Conservation (phyloP, 805 yeast genomes). For the Candida montana region DNA sequence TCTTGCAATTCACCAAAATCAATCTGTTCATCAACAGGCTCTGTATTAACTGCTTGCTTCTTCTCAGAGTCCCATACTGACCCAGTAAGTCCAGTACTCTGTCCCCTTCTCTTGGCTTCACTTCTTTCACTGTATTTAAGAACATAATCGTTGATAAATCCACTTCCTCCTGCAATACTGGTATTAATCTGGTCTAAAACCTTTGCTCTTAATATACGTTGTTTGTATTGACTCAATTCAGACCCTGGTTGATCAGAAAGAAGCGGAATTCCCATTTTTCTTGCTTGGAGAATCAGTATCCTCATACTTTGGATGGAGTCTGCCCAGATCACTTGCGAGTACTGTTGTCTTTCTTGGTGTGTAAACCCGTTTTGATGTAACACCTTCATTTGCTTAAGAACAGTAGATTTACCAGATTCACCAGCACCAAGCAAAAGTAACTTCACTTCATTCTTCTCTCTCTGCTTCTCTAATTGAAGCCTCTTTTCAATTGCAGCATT, state of each 20-base stretch:
- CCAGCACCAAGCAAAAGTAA: conserved; percentile 88
- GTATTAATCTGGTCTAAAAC: conserved; percentile 61
- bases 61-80: conserved; percentile 23
- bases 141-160: conserved; percentile 59
- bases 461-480: conserved; percentile 45
- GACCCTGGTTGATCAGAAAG: conserved; percentile 57
- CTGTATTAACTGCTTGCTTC: conserved; percentile 4
- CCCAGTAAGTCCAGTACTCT: conserved; percentile 51
- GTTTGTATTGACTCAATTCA: conserved; percentile 41
- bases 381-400: conserved; percentile 79
- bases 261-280: conserved; percentile 55
- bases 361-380: conserved; percentile 84
- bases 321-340: conserved; percentile 86
- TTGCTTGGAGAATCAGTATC: conserved; percentile 67
- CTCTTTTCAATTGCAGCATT: conserved; percentile 64
- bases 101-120: conserved; percentile 43
- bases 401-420: conserved; percentile 92
- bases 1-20: conserved; percentile 19
- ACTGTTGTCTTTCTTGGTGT: conserved; percentile 71
- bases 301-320: conserved; percentile 86
- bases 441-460: conserved; percentile 57
- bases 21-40: not conserved
- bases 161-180: conserved; percentile 58
- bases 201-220: conserved; percentile 48
- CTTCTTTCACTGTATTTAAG: conserved; percentile 53